Base-by-base conservation (phyloP, 1,284 basidiomycete species). In the Entoloma clypeatum region DNA sequence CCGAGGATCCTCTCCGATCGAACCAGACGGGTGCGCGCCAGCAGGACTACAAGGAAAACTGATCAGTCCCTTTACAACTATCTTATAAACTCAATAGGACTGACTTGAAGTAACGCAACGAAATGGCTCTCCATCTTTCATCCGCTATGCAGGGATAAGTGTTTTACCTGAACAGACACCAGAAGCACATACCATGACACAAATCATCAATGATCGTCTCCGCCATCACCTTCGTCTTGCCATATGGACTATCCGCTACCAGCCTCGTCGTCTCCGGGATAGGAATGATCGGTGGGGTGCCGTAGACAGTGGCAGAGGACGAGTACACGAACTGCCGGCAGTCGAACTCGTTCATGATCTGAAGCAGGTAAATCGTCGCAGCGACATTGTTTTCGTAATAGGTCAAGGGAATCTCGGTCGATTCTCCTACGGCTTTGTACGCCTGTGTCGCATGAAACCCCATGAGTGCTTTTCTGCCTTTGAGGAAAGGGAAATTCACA, bases 291-390 rank as follows among this genome's bases (percentile, higher is more conserved):
- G 89, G 84, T 6, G 96, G 96, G 2, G 84, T 93, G 46, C 96
- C 96, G 62, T 99, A 99, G 24, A 99, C 96, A n/a, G 96, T 99
- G 2, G 96, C 96, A 17, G 92, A 96, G 8, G 94, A 97, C 1
- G 93, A 97, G 72, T 98, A 99, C 48, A 99, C 94, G 49, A 99
- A 72, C 45, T 90, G 79, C 47, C 77, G 75, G 69, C 86, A 90
- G 44, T 84, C 81, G 63, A 83, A 89, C 48, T 88, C 85, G 43
- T 75, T 72, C 93, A 97, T 97, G 50, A 78, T 69, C 70, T 92
- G 81, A 35, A 95, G 72, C 14, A 96, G 77, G 33, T 75, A 80
- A 47, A 95, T 67, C 2, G 92, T 92, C 7, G 90, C 92, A 25
- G 75, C 67, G 44, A 97, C 92, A 59, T 96, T 97, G 69, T 93